Evolutionary conservation across 2,329 filamentous ascomycete genomes (phyloP).

Genomic region (Penicillium sclerotigenum): DNA sequence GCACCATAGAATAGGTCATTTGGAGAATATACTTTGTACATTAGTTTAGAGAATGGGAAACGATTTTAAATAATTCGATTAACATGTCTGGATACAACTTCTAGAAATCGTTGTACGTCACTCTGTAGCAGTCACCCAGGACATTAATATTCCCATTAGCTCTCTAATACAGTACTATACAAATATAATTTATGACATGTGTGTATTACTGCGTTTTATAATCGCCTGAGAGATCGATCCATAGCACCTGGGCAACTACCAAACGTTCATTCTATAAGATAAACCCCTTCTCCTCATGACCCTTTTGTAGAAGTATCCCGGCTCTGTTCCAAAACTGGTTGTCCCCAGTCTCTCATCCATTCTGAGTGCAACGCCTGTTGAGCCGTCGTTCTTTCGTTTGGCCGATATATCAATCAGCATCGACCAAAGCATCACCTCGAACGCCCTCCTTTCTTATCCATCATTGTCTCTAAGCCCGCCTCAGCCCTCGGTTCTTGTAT

Average conservation of each 20-base stretch:
- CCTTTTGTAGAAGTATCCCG: not conserved
- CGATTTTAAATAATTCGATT: not conserved
- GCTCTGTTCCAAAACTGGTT: constrained; percentile 18
- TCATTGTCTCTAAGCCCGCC: constrained; percentile 13
- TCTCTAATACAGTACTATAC: no score
- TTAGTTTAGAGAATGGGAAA: not conserved
- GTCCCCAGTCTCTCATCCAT: constrained; percentile 26
- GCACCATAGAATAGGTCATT: constrained; percentile 29
- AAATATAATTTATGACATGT: no score
- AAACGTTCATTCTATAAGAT: no score
- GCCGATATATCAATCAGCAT: constrained; percentile 25
- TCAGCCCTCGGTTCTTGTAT: constrained; percentile 28
- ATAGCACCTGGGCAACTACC: no score
- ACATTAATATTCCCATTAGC: not conserved
- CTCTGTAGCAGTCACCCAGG: no score
- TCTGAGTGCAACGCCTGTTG: constrained; percentile 23
- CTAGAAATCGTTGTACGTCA: not conserved
- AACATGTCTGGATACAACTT: no score
- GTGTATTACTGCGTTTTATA: no score
- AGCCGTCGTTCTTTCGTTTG: constrained; percentile 20
- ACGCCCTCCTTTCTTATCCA: constrained; percentile 21
- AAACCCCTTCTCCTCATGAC: not conserved
- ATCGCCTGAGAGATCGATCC: no score
- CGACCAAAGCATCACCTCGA: constrained; percentile 22
- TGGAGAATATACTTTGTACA: constrained; percentile 2